Percentiles rank a stretch among this genome's conserved stretches.
Conservation (phyloP, 2,329 filamentous ascomycete genomes). For the Alternaria gaisen region DNA sequence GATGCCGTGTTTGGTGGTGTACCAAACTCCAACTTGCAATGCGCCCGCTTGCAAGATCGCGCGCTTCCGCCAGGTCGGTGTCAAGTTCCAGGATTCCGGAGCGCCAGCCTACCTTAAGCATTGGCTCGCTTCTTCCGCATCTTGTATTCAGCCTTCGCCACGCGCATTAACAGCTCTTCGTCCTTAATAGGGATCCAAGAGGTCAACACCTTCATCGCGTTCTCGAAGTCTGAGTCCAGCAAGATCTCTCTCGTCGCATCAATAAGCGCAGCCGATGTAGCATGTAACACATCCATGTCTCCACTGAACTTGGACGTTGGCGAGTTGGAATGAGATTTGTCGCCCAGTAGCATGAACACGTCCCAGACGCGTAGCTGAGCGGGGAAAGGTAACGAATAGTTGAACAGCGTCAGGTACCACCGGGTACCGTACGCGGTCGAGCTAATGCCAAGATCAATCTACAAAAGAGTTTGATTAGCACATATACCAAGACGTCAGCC, state of each 20-base stretch:
- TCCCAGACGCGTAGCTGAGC: constrained; percentile 98
- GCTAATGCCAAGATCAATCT: constrained; percentile 81
- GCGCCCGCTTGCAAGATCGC: constrained; percentile 11
- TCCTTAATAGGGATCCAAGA: constrained; percentile 94
- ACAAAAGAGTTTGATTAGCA: constrained; percentile 29
- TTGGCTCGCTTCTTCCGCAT: constrained; percentile 62
- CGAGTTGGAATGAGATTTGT: constrained; percentile 62
- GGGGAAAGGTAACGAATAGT: constrained; percentile 92
- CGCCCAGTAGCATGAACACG: constrained; percentile 93
- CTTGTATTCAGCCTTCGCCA: constrained; percentile 88
- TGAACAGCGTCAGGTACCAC: constrained; percentile 98
- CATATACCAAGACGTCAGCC: neutral
- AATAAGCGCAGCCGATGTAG: constrained; percentile 86
- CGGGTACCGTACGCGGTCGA: constrained; percentile 93
- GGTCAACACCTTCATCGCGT: constrained; percentile 95
- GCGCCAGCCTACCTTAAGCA: constrained; percentile 31
- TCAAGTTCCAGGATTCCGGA: constrained; percentile 17
- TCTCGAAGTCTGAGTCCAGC: constrained; percentile 94
- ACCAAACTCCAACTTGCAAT: constrained; percentile 17
- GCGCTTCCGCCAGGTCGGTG: constrained; percentile 16
- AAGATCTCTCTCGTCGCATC: constrained; percentile 89
- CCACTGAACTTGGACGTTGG: constrained; percentile 56
- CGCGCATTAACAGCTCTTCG: constrained; percentile 90
- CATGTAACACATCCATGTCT: constrained; percentile 87
- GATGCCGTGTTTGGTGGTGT: constrained; percentile 25